Base-by-base conservation (phyloP, 192 early-diverging fungal genomes). In the Nowakowskiella sp. region DNA sequence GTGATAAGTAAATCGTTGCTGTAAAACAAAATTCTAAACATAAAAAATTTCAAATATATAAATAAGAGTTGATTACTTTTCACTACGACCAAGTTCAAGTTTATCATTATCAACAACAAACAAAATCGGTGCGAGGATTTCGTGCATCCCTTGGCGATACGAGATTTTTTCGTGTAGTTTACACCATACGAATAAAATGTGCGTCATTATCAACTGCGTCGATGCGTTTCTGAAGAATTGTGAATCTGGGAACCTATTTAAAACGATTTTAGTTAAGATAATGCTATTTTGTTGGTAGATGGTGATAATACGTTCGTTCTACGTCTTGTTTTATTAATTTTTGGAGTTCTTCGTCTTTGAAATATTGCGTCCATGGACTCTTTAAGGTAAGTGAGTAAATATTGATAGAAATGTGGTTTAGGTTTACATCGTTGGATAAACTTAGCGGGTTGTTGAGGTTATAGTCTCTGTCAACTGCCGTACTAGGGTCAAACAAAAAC, bases 111-210 rank as follows among this genome's bases (percentile, higher is more conserved):
- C 75, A 19, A 97, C 80, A 0, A 85, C 82, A 67, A 82, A 66
- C 13, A 89, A 78, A 16, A 95, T 68, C 19, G 89, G 87, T 0
- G 90, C 94, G 9, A 92, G 62, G 23, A 98, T 55, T 64, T 98
- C 94, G 59, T 98, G 94, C 94, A 98, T 98, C 25, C 94, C 94
- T 62, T 98, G 94, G 32, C 94, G 80, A 68, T 98, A 98, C 13
- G 85, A 84, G n/a, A 95, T 75, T 27, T 82, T 83, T 9, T 76
- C 70, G 57, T 98, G 85, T 61, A 91, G 72, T 59, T 92, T 91
- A 66, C 87, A 87, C 61, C 90, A 94, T 26, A 95, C 84, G 53
- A 98, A 92, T 24, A 98, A 65, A 28, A 96, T 83, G 53, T 88
- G 84, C 1, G 75, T 64, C 70, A 97, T 63, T 31, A 78, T 62